A percentile compares a stretch with the other conserved stretches of the same genome.
These are phyloP conservation scores for Raphidocelis subcapitata DNA, from an alignment of 139 green algal genomes.

Conservation along the genomic window DNA sequence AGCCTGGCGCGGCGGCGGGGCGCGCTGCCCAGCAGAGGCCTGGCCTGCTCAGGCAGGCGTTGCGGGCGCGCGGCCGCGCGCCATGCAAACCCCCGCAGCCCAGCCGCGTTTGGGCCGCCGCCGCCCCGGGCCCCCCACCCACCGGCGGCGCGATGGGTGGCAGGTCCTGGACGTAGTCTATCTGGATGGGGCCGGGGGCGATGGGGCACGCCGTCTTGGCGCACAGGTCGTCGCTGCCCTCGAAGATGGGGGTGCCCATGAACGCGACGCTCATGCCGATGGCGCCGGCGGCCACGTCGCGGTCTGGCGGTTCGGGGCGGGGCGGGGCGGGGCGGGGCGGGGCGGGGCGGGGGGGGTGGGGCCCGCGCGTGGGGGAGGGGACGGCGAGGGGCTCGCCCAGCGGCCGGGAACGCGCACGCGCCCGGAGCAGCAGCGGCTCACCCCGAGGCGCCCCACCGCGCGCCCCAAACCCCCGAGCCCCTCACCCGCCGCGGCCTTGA, in stretches of 20 bases:
- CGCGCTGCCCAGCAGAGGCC: background rate
- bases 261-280: slow-evolving; percentile 48
- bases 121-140: background rate
- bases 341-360: too few species aligned
- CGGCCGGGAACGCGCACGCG: background rate
- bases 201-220: slow-evolving; percentile 48
- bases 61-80: background rate
- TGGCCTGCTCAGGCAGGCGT: background rate
- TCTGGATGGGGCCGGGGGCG: slow-evolving; percentile 22
- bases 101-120: background rate
- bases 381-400: too few species aligned
- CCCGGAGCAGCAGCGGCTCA: background rate
- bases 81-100: background rate
- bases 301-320: slow-evolving; percentile 5
- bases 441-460: background rate
- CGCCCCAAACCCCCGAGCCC: background rate
- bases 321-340: too few species aligned
- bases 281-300: slow-evolving; percentile 28
- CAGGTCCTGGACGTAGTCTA: slow-evolving; percentile 41
- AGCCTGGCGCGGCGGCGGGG: background rate
- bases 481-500: slow-evolving; percentile 33
- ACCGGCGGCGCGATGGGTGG: slow-evolving; percentile 57
- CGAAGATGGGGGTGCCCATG: slow-evolving; percentile 36
- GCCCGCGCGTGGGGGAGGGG: too few species aligned
- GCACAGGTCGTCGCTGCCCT: slow-evolving; percentile 45